These are phyloP conservation scores for Arthrobotrys musiformis DNA, from an alignment of 2,329 filamentous ascomycete genomes.

Conservation along the genomic window DNA sequence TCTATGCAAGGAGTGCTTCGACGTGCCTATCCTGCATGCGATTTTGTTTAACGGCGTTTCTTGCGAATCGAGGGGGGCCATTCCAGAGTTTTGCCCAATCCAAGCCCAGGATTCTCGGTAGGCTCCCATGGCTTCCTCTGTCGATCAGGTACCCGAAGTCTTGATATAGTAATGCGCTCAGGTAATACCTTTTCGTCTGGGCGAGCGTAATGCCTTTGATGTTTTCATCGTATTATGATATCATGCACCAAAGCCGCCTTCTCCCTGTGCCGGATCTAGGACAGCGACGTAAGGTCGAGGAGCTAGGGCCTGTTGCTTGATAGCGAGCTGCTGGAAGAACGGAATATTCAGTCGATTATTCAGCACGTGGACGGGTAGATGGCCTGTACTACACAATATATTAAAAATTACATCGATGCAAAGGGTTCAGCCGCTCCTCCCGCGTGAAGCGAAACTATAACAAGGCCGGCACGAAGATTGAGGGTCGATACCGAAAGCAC, in stretches of 20 bases:
- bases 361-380: not conserved
- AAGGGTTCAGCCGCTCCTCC: conserved; percentile 19
- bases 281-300: not conserved
- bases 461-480: not conserved
- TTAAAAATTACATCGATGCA: not conserved
- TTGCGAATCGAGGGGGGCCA: not conserved
- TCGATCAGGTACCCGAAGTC: conserved; percentile 35
- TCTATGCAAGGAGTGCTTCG: conserved; percentile 4
- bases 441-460: conserved; percentile 13
- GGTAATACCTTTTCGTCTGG: not conserved
- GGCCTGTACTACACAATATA: not conserved
- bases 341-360: not conserved
- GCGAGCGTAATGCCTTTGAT: too few species aligned
- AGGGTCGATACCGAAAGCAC: not conserved
- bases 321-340: too few species aligned
- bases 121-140: conserved; percentile 11
- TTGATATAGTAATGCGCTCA: conserved; percentile 1
- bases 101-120: not conserved
- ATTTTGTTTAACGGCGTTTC: conserved; percentile 2
- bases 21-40: conserved; percentile 2
- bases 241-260: not conserved
- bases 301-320: not conserved
- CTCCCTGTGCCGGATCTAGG: not conserved
- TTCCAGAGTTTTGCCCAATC: not conserved
- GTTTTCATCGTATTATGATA: not conserved